These are phyloP conservation scores for Nematocida major DNA, from an alignment of 371 early-diverging fungal genomes.

Conservation along the genomic window DNA sequence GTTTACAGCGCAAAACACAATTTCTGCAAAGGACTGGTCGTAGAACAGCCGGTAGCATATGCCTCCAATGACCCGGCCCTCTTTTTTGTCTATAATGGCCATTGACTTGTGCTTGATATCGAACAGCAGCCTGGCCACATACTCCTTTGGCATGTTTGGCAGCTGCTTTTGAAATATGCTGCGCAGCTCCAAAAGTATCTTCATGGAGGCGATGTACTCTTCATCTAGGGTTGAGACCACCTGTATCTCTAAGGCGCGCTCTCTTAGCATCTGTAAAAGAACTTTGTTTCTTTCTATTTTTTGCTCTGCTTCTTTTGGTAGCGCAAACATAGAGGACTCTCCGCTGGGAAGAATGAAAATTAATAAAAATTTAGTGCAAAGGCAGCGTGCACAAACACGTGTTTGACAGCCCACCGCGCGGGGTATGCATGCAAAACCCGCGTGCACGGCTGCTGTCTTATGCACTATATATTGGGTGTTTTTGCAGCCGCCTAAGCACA, in stretches of 20 bases:
- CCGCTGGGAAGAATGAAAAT: not conserved
- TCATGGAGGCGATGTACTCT: not conserved
- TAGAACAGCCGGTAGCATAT: constrained; percentile 87
- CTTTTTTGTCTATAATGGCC: constrained; percentile 56
- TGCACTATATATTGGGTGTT: no score
- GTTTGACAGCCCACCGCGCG: no score
- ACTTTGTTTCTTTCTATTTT: constrained; percentile 36
- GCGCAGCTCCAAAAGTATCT: constrained; percentile 75
- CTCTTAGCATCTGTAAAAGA: not conserved
- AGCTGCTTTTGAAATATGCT: constrained; percentile 90
- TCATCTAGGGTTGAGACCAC: constrained; percentile 3
- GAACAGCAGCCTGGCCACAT: constrained; percentile 88
- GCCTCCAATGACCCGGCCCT: constrained; percentile 85
- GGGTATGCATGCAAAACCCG: no score
- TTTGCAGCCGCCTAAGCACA: no score
- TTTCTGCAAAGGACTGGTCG: constrained; percentile 83
- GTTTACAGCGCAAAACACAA: constrained; percentile 93
- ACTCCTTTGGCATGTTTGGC: constrained; percentile 98
- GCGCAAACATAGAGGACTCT: constrained; percentile 32
- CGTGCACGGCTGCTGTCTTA: no score
- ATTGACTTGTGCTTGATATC: constrained; percentile 69
- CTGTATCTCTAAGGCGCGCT: not conserved
- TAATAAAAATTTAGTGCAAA: constrained; percentile 17
- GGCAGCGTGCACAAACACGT: no score
- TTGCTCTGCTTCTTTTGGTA: constrained; percentile 45